Percentiles rank a stretch among this genome's conserved stretches.
These are phyloP conservation scores for Pseudogymnoascus sp. DNA, from an alignment of 2,329 filamentous ascomycete genomes.

Conservation along the genomic window DNA sequence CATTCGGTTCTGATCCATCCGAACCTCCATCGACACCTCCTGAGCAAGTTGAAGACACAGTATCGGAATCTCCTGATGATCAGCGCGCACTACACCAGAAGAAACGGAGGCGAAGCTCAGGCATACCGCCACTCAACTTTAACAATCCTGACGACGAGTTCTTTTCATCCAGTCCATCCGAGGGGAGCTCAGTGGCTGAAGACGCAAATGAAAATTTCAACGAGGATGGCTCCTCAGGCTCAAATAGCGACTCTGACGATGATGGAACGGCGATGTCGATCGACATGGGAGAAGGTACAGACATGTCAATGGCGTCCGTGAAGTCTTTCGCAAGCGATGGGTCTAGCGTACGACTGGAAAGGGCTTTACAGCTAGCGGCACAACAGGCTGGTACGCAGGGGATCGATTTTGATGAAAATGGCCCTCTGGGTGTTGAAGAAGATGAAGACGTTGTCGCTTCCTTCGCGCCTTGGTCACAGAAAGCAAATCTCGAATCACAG, in stretches of 20 bases:
- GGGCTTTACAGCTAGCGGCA: constrained; percentile 67
- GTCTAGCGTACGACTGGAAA: constrained; percentile 67
- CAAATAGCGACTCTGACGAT: constrained; percentile 48
- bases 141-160: constrained; percentile 58
- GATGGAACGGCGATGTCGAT: constrained; percentile 77
- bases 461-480: constrained; percentile 64
- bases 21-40: constrained; percentile 55
- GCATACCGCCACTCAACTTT: constrained; percentile 54
- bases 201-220: constrained; percentile 32
- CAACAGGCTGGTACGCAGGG: constrained; percentile 67
- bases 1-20: constrained; percentile 37
- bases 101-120: constrained; percentile 55
- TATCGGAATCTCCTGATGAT: constrained; percentile 52
- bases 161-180: constrained; percentile 67
- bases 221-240: constrained; percentile 38
- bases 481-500: constrained; percentile 30
- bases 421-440: constrained; percentile 41
- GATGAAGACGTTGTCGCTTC: constrained; percentile 66
- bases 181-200: constrained; percentile 42
- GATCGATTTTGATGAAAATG: constrained; percentile 45
- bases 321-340: constrained; percentile 50
- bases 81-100: constrained; percentile 58
- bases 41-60: constrained; percentile 49
- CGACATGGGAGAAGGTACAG: constrained; percentile 59
- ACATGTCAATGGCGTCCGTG: constrained; percentile 55